Base-by-base conservation (phyloP, 345 rosid genomes). In the Dovyalis caffra region DNA sequence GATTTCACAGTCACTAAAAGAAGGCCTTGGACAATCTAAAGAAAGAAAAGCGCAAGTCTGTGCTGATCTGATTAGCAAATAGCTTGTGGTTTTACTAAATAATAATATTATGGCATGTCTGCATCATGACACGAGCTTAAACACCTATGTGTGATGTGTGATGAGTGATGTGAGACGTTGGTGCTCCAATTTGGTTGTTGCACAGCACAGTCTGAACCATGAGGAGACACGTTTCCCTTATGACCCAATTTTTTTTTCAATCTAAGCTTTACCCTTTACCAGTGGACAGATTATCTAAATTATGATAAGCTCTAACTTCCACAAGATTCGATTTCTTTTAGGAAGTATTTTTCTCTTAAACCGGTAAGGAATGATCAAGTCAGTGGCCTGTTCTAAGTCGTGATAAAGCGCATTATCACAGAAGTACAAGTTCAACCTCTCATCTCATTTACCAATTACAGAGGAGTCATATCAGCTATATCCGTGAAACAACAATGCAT, bases 1-100 rank as follows among this genome's bases (percentile, higher is more conserved):
- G 70, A 77, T 77, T 77, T 77, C 77, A 77, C 75, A 78, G 58
- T 77, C 86, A 87, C 75, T 73, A 75, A 61, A 60, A 12, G 67
- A 79, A 8, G 72, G 64, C 66, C 60, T 25, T 49, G 67, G 76
- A 72, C 75, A 73, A 79, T 73, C 51, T 73, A 60, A 75, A 76
- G 69, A 74, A 74, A 73, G 77, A 77, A 69, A 76, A 73, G 86
- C 68, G 80, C 83, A 78, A 73, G 73, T 73, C 58, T 65, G 72
- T 62, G 64, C 80, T 78, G 75, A 81, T 56, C 69, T 64, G 68
- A 80, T 65, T 71, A 62, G 72, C 69, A 79, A 69, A 68, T 35
- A 60, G 62, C 65, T 37, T 60, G 29, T 26, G n/a, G 43, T 63
- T 70, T 61, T 70, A 35, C 31, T 66, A 69, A 75, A 71, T 71